Percentiles rank a stretch among this genome's conserved stretches.
Evolutionary conservation across 345 rosid genomes (phyloP).

Genomic region (Rhodamnia argentea): DNA sequence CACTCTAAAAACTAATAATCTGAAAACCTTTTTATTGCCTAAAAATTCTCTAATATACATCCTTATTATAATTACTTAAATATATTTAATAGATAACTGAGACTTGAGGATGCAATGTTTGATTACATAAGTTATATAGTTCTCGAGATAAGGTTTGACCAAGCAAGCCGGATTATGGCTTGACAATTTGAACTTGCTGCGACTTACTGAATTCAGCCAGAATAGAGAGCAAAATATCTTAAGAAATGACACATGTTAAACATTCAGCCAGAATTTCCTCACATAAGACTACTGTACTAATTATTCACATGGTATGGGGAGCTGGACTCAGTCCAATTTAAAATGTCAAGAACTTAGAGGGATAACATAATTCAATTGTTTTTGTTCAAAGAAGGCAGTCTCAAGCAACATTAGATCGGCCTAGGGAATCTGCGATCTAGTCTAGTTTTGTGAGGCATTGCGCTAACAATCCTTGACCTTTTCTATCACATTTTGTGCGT

Average conservation of each 20-base stretch:
- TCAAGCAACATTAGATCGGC: neutral
- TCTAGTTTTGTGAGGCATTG: neutral
- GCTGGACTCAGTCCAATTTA: neutral
- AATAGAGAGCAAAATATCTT: neutral
- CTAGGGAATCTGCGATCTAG: neutral
- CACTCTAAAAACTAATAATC: neutral
- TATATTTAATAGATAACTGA: neutral
- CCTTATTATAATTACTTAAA: neutral
- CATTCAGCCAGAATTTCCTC: neutral
- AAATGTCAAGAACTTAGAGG: neutral
- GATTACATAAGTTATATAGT: neutral
- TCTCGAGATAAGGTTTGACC: neutral
- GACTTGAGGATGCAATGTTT: neutral
- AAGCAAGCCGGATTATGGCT: neutral
- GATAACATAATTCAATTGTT: neutral
- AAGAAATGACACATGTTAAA: neutral
- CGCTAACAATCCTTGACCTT: neutral
- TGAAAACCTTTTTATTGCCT: neutral
- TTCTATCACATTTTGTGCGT: neutral
- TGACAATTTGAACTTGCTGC: neutral
- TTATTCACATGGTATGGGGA: neutral
- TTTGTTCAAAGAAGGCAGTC: neutral
- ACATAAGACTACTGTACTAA: neutral
- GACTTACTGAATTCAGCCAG: neutral
- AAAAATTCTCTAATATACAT: neutral